Percentiles rank a stretch among this genome's conserved stretches.
These are phyloP conservation scores for Hypoxylon lienhwacheense DNA, from an alignment of 495 filamentous ascomycete species.

Conservation along the genomic window DNA sequence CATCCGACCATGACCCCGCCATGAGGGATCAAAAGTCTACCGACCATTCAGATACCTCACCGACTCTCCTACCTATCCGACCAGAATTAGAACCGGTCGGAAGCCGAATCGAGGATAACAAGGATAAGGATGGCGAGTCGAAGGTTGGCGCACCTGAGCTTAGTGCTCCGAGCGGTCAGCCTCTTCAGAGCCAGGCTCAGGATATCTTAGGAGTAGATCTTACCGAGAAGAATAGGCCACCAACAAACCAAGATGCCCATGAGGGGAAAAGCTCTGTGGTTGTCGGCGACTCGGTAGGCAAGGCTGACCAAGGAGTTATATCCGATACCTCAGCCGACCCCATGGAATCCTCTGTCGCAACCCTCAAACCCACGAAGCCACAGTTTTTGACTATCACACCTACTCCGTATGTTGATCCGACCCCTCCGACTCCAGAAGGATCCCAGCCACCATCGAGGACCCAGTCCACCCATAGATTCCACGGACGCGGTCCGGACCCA, in stretches of 20 bases:
- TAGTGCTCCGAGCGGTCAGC: neutral
- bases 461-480: constrained; percentile 45
- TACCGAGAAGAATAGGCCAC: constrained; percentile 10
- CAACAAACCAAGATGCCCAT: neutral
- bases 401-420: constrained; percentile 62
- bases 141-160: neutral
- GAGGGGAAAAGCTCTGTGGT: constrained; percentile 4
- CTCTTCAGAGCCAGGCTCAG: constrained; percentile 6
- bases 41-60: constrained; percentile 22
- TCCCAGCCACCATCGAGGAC: constrained; percentile 55
- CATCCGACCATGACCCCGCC: constrained; percentile 39
- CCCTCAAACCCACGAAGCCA: constrained; percentile 51
- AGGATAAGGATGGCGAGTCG: constrained; percentile 13
- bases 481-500: constrained; percentile 42
- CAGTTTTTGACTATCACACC: constrained; percentile 49
- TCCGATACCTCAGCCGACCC: constrained; percentile 38
- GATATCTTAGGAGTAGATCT: constrained; percentile 13
- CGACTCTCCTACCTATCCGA: constrained; percentile 18
- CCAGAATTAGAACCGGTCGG: constrained; percentile 12
- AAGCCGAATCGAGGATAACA: constrained; percentile 5
- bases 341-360: constrained; percentile 57
- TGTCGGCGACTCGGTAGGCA: constrained; percentile 2
- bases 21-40: constrained; percentile 36
- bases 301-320: constrained; percentile 1
- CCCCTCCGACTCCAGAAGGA: constrained; percentile 59